phyloP scores from a whole-genome alignment of 306 rosid genomes.

The Albizia julibrissin region DNA sequence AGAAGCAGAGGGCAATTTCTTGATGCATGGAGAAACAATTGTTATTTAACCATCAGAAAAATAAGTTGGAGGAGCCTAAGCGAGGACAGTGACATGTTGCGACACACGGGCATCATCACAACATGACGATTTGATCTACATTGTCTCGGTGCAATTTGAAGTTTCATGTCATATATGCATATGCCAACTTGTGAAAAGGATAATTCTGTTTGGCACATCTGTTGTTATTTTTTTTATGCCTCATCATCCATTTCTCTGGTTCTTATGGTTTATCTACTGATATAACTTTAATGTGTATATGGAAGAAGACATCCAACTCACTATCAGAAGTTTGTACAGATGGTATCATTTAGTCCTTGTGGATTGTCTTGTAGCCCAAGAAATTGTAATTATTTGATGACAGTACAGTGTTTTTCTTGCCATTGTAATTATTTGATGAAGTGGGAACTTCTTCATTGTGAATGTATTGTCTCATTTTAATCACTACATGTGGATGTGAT shows the following conservation, averaged over 20 bases:
- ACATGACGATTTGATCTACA: background rate
- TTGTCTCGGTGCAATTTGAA: background rate
- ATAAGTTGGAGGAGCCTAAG: slow-evolving; percentile 44
- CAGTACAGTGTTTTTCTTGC: background rate
- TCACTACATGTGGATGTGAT: background rate
- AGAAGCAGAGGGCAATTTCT: slow-evolving; percentile 49
- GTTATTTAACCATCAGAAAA: slow-evolving; percentile 42
- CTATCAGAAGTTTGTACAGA: slow-evolving; percentile 46
- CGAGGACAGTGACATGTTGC: background rate
- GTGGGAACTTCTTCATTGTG: background rate
- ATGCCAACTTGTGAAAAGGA: slow-evolving; percentile 35
- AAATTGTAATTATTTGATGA: background rate
- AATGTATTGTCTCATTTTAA: background rate
- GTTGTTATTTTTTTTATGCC: background rate
- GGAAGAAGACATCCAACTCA: slow-evolving; percentile 18
- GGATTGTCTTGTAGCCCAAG: slow-evolving; percentile 25
- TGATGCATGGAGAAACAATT: slow-evolving; percentile 45
- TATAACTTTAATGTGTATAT: slow-evolving; percentile 29
- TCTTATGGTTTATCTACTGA: slow-evolving; percentile 36
- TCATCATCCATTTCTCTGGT: slow-evolving; percentile 24
- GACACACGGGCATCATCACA: background rate
- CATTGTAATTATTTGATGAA: slow-evolving; percentile 5
- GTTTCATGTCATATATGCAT: background rate
- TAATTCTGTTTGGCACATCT: slow-evolving; percentile 32
- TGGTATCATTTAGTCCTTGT: slow-evolving; percentile 17